These are phyloP conservation scores for Lichtheimia ramosa DNA, from an alignment of 371 early-diverging fungal genomes.

Conservation along the genomic window DNA sequence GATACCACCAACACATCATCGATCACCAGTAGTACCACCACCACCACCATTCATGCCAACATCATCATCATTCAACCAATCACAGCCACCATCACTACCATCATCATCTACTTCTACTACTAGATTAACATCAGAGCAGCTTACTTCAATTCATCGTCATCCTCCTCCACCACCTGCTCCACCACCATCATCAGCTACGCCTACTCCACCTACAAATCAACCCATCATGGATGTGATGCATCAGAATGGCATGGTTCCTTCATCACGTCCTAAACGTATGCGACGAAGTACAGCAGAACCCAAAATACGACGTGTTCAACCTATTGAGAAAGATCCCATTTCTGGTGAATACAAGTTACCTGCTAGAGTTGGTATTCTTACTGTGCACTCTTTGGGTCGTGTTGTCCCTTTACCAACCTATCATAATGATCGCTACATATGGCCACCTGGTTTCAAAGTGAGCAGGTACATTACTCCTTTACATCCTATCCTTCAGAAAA, in stretches of 20 bases:
- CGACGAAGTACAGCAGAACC: constrained; percentile 29
- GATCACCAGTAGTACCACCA: neutral
- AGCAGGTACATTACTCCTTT: constrained; percentile 26
- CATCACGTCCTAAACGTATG: constrained; percentile 46
- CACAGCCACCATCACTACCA: neutral
- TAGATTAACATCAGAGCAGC: too few species aligned
- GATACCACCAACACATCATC: neutral
- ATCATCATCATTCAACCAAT: constrained; percentile 1
- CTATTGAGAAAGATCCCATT: constrained; percentile 55
- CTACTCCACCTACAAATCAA: neutral
- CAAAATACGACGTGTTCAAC: constrained; percentile 50
- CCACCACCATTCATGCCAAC: neutral
- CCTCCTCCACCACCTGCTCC: neutral
- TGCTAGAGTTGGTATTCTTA: constrained; percentile 74
- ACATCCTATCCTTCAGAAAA: too few species aligned
- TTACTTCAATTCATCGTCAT: too few species aligned
- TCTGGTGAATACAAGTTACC: constrained; percentile 74
- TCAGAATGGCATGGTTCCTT: constrained; percentile 24
- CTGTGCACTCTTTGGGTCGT: constrained; percentile 70
- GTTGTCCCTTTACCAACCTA: constrained; percentile 77
- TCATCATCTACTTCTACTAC: neutral
- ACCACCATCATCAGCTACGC: neutral
- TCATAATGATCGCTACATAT: constrained; percentile 89
- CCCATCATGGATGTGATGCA: constrained; percentile 17
- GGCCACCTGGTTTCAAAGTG: constrained; percentile 83